Base-by-base conservation (phyloP, 2,329 filamentous ascomycete genomes). In the Chrysoporthe puriensis region DNA sequence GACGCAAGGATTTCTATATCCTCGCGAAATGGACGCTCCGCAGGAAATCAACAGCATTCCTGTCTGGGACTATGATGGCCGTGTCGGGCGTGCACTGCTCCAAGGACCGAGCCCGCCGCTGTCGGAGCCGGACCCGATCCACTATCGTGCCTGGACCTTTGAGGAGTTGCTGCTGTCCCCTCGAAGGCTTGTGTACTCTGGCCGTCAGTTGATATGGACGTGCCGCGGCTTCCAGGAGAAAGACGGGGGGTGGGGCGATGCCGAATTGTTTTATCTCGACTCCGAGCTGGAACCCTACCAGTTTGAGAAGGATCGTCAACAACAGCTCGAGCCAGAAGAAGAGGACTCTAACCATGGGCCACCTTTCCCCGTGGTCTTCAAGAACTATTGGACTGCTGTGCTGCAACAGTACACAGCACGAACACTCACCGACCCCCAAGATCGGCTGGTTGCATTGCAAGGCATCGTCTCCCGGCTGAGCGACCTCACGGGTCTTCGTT, bases 391-490 rank as follows among this genome's bases (percentile, higher is more conserved):
- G 50, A 21, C 50, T 13, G 4, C 3, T 6, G 21, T 54, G 50
- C 26, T 54, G 50, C 50, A 26, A 54, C 50, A 54, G 26, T 54
- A 54, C 50, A 54, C 50, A 54, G 50, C 50, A 54, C 26, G 50
- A 54, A 54, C 26, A 54, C 50, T 54, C 8, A 54, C 50, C 50
- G 21, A 54, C 26, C 50, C 50, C 13, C 50, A 34, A 34, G 50
- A 32, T 14, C 50, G 50, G 50, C 50, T 54, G 14, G 50, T 54
- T 4, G 50, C 50, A 14, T 21, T 54, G 50, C 50, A 54, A 7
- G 50, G 50, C 26, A 54, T 54, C 50, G 50, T 54, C 26, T 54
- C 50, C 13, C 32, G 21, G 16, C 50, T 54, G 21, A 54, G 50
- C 50, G 50, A 54, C 11, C 2, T 32, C 50, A 54, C 50, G 32